These are phyloP conservation scores for Ramularia endophylla DNA, from an alignment of 2,329 filamentous ascomycete genomes.

Conservation along the genomic window DNA sequence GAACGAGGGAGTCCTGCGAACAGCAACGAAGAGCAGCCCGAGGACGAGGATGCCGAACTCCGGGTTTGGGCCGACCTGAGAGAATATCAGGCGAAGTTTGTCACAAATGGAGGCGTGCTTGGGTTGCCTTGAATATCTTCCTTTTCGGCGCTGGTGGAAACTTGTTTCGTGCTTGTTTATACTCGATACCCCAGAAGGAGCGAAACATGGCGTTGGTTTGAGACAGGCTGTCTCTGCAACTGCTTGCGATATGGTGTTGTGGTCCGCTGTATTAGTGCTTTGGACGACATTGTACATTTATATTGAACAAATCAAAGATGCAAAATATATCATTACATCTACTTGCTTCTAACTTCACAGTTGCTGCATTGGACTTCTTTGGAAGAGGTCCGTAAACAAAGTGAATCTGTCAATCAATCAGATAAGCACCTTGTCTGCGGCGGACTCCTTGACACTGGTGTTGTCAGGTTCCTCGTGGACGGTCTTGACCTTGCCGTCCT, in stretches of 20 bases:
- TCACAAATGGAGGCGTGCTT: conserved; percentile 55
- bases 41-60: conserved; percentile 69
- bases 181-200: conserved; percentile 4
- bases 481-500: conserved; percentile 78
- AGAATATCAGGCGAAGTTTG: conserved; percentile 70
- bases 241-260: no score
- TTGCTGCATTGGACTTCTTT: no score
- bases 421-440: conserved; percentile 15
- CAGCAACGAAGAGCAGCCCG: conserved; percentile 27
- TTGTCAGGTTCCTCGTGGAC: conserved; percentile 75
- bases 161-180: background rate
- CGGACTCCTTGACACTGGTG: conserved; percentile 12
- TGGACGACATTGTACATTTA: no score
- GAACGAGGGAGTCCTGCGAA: conserved; percentile 55
- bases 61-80: conserved; percentile 71
- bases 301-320: no score
- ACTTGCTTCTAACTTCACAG: no score
- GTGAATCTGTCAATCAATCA: background rate
- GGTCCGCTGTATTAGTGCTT: no score
- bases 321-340: no score
- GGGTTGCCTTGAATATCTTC: conserved; percentile 21
- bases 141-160: conserved; percentile 1
- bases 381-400: no score
- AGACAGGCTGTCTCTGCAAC: background rate
- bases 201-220: background rate